Conservation (phyloP, 345 rosid genomes). For the Corchorus capsularis region DNA sequence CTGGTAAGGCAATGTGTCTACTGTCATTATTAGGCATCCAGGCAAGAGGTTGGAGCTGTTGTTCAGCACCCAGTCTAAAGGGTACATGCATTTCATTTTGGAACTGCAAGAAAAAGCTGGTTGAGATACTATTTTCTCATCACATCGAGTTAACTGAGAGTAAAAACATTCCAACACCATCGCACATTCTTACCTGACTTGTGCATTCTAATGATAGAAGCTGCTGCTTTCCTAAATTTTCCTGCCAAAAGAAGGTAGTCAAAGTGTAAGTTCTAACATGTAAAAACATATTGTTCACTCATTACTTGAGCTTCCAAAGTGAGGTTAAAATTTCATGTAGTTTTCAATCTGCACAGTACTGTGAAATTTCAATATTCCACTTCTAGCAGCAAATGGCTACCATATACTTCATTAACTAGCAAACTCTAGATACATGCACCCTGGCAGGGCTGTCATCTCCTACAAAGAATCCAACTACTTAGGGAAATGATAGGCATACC, state of each 20-base stretch:
- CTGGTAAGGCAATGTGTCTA: conserved; percentile 43
- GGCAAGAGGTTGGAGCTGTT: conserved; percentile 58
- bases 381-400: neutral
- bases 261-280: neutral
- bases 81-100: conserved; percentile 59
- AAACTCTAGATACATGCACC: neutral
- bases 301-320: neutral
- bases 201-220: conserved; percentile 54
- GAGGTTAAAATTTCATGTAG: neutral
- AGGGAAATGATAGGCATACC: conserved; percentile 38
- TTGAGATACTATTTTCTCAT: conserved; percentile 14
- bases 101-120: conserved; percentile 40
- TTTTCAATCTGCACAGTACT: neutral
- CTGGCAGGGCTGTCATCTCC: neutral
- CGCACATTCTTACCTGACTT: conserved; percentile 44
- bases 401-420: neutral
- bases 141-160: conserved; percentile 1
- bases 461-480: neutral
- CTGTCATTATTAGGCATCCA: conserved; percentile 58
- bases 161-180: conserved; percentile 16
- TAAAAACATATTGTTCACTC: neutral
- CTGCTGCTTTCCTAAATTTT: conserved; percentile 52
- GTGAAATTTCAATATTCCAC: neutral
- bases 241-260: conserved; percentile 32
- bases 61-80: conserved; percentile 55